Evolutionary conservation across 768 basidiomycete genomes (phyloP), one percentile per base, ranked within the genome.

Genomic region (Lactarius quietus): DNA sequence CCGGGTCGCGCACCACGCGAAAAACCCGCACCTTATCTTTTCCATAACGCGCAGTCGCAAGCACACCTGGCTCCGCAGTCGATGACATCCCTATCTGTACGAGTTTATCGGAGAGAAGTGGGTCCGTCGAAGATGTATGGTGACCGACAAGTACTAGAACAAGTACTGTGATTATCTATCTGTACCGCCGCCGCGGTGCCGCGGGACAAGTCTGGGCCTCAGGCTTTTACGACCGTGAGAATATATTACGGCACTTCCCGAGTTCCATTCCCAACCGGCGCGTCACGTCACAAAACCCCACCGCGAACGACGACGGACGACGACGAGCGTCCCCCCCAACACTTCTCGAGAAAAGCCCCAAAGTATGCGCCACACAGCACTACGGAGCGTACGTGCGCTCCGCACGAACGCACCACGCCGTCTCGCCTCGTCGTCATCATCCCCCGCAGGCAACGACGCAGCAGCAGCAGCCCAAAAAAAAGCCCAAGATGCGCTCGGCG

Each of bases 11-110:
- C 26, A 95, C 92, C 62, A 96, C 83, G 35, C 95, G 86, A 68
- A 93, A 84, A 51, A 98, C 89, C 28, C 93, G 84, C 18, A 98
- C 84, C 68, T 89, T 87, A 76, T 93, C 89, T 78, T 98, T 98
- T 14, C 95, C 95, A 71, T 95, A 93, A 29, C 86, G 84, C 1
- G 91, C 88, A 23, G 74, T 71, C 3, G 78, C 73, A 62, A 85
- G 82, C 53, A 61, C 45, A 14, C 66, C 66, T 1, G 66, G 58
- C 56, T 63, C 61, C 6, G 48, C 6, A 26, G 14, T 17, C 48
- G 48, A 45, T n/a, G 4, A 7, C 12, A n/a, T n/a, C n/a, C 48
- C 48, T 51, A 6, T 12, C 26, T n/a, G n/a, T n/a, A n/a, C n/a
- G 29, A n/a, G 17, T n/a, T n/a, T n/a, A 18, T 31, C 10, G 26